A percentile compares a stretch with the other conserved stretches of the same genome.
Conservation (phyloP, 2,329 filamentous ascomycete genomes). For the Phialophora macrospora region DNA sequence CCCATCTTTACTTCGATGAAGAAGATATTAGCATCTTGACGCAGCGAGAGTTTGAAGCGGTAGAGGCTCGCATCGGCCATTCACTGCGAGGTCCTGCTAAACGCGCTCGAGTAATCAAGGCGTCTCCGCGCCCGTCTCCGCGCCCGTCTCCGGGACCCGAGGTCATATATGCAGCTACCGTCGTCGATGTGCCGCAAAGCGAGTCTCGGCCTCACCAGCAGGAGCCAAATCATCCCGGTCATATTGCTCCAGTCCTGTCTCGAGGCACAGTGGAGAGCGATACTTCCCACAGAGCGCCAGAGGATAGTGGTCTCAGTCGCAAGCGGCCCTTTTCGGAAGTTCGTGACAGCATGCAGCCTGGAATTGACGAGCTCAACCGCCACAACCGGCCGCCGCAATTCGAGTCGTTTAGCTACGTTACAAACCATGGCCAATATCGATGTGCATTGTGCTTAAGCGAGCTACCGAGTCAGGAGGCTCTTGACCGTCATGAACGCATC, state of each 20-base stretch:
- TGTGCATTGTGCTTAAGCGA: conserved; percentile 33
- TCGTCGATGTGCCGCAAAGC: neutral
- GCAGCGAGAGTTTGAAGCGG: conserved; percentile 19
- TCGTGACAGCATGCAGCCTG: conserved; percentile 3
- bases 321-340: conserved; percentile 21
- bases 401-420: conserved; percentile 29
- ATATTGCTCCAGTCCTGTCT: neutral
- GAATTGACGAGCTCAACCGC: neutral
- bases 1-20: conserved; percentile 30
- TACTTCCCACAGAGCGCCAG: neutral
- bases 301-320: neutral
- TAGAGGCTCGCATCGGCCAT: conserved; percentile 21
- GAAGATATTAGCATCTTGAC: conserved; percentile 31
- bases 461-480: conserved; percentile 24
- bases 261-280: neutral
- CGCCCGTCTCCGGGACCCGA: neutral
- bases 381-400: neutral
- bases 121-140: conserved; percentile 8
- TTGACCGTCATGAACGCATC: conserved; percentile 23
- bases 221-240: neutral
- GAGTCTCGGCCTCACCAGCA: neutral
- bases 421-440: conserved; percentile 27
- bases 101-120: conserved; percentile 19
- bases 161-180: neutral
- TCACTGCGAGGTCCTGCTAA: conserved; percentile 25